phyloP scores from a whole-genome alignment of 2,329 filamentous ascomycete genomes.

The Aphanoascus verrucosus region DNA sequence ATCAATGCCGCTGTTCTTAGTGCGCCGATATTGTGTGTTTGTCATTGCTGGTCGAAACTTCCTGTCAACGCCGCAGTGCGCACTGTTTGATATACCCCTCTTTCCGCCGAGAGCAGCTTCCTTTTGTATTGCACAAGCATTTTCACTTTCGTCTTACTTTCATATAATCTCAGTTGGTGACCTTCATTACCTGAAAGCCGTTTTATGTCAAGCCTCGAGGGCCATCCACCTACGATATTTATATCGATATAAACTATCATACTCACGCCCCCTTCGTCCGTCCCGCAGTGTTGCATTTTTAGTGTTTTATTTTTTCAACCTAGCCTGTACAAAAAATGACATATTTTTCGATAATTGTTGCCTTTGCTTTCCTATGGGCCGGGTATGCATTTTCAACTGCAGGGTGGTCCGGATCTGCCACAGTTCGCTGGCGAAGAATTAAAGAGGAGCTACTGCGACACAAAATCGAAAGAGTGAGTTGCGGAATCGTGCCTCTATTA shows the following conservation, averaged over 20 bases:
- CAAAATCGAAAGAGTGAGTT: neutral
- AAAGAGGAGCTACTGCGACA: neutral
- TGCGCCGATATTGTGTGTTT: too few species aligned
- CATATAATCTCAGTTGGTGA: too few species aligned
- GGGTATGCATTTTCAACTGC: slow-evolving; percentile 2
- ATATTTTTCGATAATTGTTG: slow-evolving; percentile 1
- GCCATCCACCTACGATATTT: neutral
- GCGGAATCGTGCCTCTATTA: neutral
- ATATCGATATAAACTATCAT: neutral
- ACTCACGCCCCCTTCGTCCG: neutral
- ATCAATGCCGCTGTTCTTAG: too few species aligned
- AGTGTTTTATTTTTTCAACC: neutral
- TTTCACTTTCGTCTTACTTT: neutral
- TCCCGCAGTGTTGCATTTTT: neutral
- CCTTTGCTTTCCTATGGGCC: slow-evolving; percentile 3
- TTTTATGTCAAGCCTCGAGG: too few species aligned
- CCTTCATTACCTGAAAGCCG: too few species aligned
- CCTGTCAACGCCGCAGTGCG: too few species aligned
- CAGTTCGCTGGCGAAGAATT: neutral
- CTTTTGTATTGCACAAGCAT: neutral
- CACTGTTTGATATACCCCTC: too few species aligned
- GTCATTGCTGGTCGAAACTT: too few species aligned
- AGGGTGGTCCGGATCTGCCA: neutral
- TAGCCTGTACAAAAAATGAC: neutral
- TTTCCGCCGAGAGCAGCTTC: too few species aligned